Base-by-base conservation (phyloP, 352 stramenopile genomes). In the Pythium aristosporum region DNA sequence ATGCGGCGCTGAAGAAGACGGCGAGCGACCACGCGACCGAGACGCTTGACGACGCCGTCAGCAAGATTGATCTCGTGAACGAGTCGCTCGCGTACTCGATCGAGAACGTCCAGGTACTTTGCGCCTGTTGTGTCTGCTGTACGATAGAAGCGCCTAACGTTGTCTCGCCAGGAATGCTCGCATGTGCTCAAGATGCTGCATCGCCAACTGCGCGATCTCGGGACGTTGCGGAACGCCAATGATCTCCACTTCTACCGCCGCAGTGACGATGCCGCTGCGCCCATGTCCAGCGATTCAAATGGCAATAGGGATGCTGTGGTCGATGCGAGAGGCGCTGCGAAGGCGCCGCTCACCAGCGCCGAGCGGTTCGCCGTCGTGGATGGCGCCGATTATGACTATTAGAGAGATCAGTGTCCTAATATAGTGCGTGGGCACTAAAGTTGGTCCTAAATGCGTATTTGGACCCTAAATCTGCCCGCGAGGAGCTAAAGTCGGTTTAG, bases 1-100 rank as follows among this genome's bases (percentile, higher is more conserved):
- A 90, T 51, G 71, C 76, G 15, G 65, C 69, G 36, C 43, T 89
- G 51, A 72, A 75, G 18, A 64, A 72, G 30, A 54, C 64, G 6
- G 41, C 85, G 53, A 62, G 62, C 0, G 73, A 68, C 25, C 79
- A 68, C 30, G 68, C 72, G 28, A 69, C 61, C 5, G 73, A 75
- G 9, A 64, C 69, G 21, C 57, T 89, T 34, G 75, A 81, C 44
- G 71, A 73, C 25, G 76, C 69, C 36, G 75, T 89, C 49, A 79
- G 84, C 69, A 89, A 91, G 52, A 71, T 92, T 59, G 81, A 92
- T 57, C 76, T 89, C 47, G 85, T 91, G 61, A 91, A 91, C 59
- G 83, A 92, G 59, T 92, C 83, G 46, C 66, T 92, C 47, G 81
- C 81, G 12, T 92, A 89, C 58, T 89, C 81, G 11, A 91, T 92